Percentiles rank a stretch among this genome's conserved stretches.
phyloP scores from a whole-genome alignment of 306 rosid species.

The Lablab purpureus region DNA sequence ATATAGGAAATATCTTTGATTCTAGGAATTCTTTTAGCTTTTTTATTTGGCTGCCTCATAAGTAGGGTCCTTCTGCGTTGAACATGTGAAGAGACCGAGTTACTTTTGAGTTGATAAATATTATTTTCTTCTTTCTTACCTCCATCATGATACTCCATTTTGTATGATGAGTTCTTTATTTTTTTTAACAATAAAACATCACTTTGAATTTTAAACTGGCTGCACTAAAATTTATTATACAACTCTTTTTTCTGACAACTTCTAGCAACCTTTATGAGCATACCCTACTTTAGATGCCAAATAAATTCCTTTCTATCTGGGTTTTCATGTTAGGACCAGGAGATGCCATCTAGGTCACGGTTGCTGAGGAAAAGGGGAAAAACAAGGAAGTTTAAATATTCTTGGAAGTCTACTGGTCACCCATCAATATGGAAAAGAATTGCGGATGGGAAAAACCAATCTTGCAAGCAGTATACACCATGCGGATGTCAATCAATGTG shows the following conservation, averaged over 20 bases:
- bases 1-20: slow-evolving; percentile 25
- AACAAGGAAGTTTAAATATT: slow-evolving; percentile 83
- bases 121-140: slow-evolving; percentile 38
- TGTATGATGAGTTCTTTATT: slow-evolving; percentile 7
- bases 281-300: slow-evolving; percentile 21
- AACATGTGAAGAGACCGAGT: slow-evolving; percentile 26
- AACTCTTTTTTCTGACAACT: slow-evolving; percentile 28
- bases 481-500: slow-evolving; percentile 93
- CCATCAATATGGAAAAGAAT: slow-evolving; percentile 96
- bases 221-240: slow-evolving; percentile 21
- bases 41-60: slow-evolving; percentile 18
- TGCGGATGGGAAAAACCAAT: slow-evolving; percentile 93
- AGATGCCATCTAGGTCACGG: slow-evolving; percentile 76
- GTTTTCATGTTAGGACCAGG: slow-evolving; percentile 66
- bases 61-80: slow-evolving; percentile 7
- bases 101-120: slow-evolving; percentile 11
- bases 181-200: not conserved
- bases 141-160: slow-evolving; percentile 10
- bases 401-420: slow-evolving; percentile 93
- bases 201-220: slow-evolving; percentile 5
- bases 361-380: slow-evolving; percentile 87
- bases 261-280: slow-evolving; percentile 28
- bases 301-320: slow-evolving; percentile 39
- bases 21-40: slow-evolving; percentile 15
- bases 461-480: slow-evolving; percentile 84